Evolutionary conservation across 202 grass and related monocot genomes (phyloP), one percentile per base, ranked within the genome.

Genomic region (Schoenoplectus triqueter): DNA sequence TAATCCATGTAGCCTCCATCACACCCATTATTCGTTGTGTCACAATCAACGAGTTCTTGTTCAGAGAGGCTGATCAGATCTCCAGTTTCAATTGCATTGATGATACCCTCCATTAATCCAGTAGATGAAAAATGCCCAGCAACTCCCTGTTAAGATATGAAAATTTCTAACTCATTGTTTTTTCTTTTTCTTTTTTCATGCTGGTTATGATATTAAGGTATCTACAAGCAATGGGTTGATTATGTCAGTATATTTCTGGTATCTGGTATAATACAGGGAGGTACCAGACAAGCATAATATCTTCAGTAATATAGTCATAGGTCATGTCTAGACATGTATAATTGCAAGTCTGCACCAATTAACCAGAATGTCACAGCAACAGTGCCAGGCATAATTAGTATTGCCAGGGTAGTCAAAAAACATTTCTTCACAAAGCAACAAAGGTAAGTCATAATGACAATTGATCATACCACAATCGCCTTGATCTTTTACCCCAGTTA

Each of bases 121-220:
- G 80, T 82, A 2, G 86, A 71, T 22, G 86, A 87, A 81, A 31
- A 87, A 82, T 5, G 85, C 79, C 85, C 78, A 87, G 78, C 78
- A 82, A 52, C 69, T 82, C 57, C 78, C 78, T 87, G 69, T 74
- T 50, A 63, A 7, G 3, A 73, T 15, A 15, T 4, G 63, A 2
- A 70, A 59, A 3, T 2, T 71, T 69, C 2, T 17, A 14, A 13
- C 5, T 74, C 9, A 52, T 9, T 31, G 22, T 5, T 67, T 3
- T 41, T 10, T 41, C 1, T 67, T 4, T 67, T 22, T 64, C 9
- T 64, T 20, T 21, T 2, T 2, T 39, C 17, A 15, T 76, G 9
- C 49, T 55, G 3, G 17, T 14, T 54, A 6, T 76, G 72, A 31
- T 41, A 5, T 9, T 19, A 6, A 4, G 4, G 42, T 73, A 77